Conservation (phyloP, 345 rosid species). For the Abelmoschus esculentus region DNA sequence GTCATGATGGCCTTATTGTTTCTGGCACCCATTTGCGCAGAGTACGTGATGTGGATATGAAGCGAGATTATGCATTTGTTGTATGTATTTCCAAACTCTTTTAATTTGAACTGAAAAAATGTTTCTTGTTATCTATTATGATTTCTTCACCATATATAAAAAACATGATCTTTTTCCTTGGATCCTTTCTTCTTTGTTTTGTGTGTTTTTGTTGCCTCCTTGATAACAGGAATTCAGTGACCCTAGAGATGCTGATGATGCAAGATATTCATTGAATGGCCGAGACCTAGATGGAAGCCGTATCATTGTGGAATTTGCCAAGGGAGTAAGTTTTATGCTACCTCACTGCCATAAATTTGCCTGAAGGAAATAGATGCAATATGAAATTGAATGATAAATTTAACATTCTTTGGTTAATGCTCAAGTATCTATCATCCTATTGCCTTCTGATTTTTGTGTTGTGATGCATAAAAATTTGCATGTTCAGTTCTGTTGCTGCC, state of each 20-base stretch:
- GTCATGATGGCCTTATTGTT: conserved; percentile 91
- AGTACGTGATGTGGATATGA: conserved; percentile 92
- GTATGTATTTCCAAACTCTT: conserved; percentile 38
- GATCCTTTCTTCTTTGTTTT: not conserved
- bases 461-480: not conserved
- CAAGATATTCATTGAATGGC: conserved; percentile 65
- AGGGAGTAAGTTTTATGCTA: conserved; percentile 41
- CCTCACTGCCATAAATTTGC: not conserved
- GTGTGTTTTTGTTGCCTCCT: not conserved
- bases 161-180: conserved; percentile 24
- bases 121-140: not conserved
- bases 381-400: no score
- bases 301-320: conserved; percentile 68
- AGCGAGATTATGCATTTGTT: conserved; percentile 89
- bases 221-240: conserved; percentile 64
- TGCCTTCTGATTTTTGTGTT: not conserved
- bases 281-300: conserved; percentile 71
- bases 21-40: conserved; percentile 90
- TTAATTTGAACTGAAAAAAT: not conserved
- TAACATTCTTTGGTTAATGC: not conserved
- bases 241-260: conserved; percentile 82
- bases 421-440: not conserved
- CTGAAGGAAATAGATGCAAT: not conserved
- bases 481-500: not conserved
- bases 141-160: not conserved